Base-by-base conservation (phyloP, 139 green algal species). In the Tetraselmis striata region DNA sequence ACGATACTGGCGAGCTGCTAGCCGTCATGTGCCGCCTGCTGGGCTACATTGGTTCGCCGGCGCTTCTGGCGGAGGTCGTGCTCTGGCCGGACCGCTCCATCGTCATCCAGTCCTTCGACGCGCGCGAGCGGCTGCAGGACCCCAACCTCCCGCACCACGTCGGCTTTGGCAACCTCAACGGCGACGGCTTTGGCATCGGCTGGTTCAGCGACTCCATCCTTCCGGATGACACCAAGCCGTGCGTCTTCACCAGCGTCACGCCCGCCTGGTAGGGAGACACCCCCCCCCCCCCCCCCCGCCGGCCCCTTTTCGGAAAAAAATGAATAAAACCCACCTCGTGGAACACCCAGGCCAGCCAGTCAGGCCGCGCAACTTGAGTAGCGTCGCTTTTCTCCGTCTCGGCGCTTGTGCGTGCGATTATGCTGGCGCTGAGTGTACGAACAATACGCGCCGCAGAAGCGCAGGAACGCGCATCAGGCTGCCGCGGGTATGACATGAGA, bases 31-130 rank as follows among this genome's bases (percentile, higher is more conserved):
- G 95, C 83, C 90, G 95, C 0, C 84, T 99, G 0, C 92, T 98
- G 92, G 93, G 90, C 30, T 98, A 96, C 85, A 86, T 98, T 1
- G 96, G 93, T 2, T 67, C 88, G 1, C 91, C 90, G 0, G 91
- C 92, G 24, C 90, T 97, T 32, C 85, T 98, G 31, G 92, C 94
- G 28, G 94, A 98, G 77, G 88, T 98, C 23, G 92, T 95, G 1
- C 89, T 94, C 2, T 94, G 86, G 81, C 90, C 90, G 2, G 92
- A 95, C 83, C 85, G 94, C 2, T 96, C 90, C 31, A 98, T 99
- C 59, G 97, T 98, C 45, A 97, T 96, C 79, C 96, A 99, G 87
- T 93, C 88, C 22, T 99, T 98, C 79, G 95, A 98, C 59, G 96
- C 96, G 0, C 85, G 92, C 11, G 96, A 99, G 86, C 87, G 96